A percentile compares a stretch with the other conserved stretches of the same genome.
Evolutionary conservation across 495 filamentous ascomycete species (phyloP).

Genomic region (Bryoglossum gracile): DNA sequence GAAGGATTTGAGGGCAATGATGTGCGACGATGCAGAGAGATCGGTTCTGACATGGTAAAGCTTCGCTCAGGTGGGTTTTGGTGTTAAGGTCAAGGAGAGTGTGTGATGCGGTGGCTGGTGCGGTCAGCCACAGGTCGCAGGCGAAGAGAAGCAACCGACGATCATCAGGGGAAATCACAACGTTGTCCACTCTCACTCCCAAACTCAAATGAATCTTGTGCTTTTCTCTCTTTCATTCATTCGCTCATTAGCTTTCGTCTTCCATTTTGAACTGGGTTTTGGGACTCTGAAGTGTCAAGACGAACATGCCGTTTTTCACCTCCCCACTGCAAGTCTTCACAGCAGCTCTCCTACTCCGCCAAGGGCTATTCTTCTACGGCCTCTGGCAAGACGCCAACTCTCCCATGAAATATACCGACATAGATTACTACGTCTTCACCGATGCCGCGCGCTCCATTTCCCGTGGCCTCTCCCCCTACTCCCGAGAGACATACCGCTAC

Average conservation of each 20-base stretch:
- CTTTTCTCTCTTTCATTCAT: background rate
- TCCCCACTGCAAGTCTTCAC: conserved; percentile 45
- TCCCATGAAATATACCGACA: conserved; percentile 93
- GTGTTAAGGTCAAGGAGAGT: background rate
- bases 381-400: conserved; percentile 86
- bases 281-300: conserved; percentile 21
- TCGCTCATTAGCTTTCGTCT: background rate
- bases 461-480: conserved; percentile 60
- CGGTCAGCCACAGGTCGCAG: background rate
- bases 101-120: background rate
- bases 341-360: conserved; percentile 59
- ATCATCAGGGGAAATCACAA: no score
- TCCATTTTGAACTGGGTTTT: background rate
- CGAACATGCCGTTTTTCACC: conserved; percentile 21
- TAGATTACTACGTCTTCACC: conserved; percentile 99
- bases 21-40: no score
- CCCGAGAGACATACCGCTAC: conserved; percentile 91
- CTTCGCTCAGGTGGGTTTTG: no score
- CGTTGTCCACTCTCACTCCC: no score
- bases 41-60: background rate
- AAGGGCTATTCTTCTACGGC: conserved; percentile 73
- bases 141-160: no score
- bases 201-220: background rate
- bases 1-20: no score
- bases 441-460: conserved; percentile 80